Base-by-base conservation (phyloP, 108 stramenopile genomes). In the Fistulifera solaris region DNA sequence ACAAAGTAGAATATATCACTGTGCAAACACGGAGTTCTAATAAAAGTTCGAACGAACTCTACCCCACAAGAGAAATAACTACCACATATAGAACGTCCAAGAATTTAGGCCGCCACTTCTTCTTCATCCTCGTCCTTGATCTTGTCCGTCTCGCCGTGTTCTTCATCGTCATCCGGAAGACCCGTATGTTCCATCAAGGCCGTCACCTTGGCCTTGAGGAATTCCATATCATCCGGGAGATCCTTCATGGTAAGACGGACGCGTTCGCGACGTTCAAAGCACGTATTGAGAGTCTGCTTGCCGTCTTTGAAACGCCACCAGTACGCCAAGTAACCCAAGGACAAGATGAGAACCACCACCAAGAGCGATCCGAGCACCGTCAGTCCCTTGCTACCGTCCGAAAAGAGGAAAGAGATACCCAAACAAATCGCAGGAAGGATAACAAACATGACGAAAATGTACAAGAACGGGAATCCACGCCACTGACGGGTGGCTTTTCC, bases 381-480 rank as follows among this genome's bases (percentile, higher is more conserved):
- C 40, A 82, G 70, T 43, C 81, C 87, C 62, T 64, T 66, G 11
- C 65, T 60, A 22, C 66, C 70, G 42, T 78, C 64, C 8, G 58
- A 55, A 66, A 83, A 87, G 40, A 81, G 48, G 15, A 60, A 31
- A 27, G 73, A 68, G 14, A 85, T 38, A 16, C 80, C 88, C 53
- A 84, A 70, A n/a, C 85, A 48, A 42, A 75, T 7, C 11, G 73
- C 45, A 17, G 84, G 84, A 25, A 81, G 52, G 42, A 81, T 23
- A 22, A 86, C 62, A 68, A 89, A 89, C 40, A 77, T 65, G 16
- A 72, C 48, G 47, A 74, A n/a, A 55, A 89, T 75, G 72, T 89
- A 89, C 13, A 81, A 47, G 17, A 76, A 42, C 27, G 88, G 81
- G 58, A 89, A 70, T n/a, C 52, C 52, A 22, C 67, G 70, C 49